Evolutionary conservation across 2,329 filamentous ascomycete species (phyloP), one percentile per base, ranked within the genome.

Genomic region (Blastomyces percursus): DNA sequence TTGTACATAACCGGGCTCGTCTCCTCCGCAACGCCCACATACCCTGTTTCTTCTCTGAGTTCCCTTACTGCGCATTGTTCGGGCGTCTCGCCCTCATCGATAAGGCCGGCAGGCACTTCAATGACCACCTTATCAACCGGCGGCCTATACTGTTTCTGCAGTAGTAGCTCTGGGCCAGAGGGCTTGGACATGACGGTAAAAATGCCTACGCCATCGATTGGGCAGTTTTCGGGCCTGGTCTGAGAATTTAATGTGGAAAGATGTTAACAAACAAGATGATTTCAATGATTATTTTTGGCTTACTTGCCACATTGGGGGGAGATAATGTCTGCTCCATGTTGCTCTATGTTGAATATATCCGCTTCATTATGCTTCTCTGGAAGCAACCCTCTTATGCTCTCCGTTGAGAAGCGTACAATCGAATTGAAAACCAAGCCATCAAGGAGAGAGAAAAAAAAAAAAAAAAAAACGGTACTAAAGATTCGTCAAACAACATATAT

Each of bases 11-110:
- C 65, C 58, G 74, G 70, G 61, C 76, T 78, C 14, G 71, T 75
- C 66, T 75, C 63, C 64, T 76, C 71, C 11, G 74, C 76, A 16
- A 75, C 72, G 3, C 79, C 86, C 66, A 85, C 78, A 69, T 85
- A 86, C 24, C 84, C 84, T 1, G 84, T 86, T 71, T 86, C 84
- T 72, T 86, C 84, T 65, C 78, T 82, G 51, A 86, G 73, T 71
- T 86, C 84, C 21, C 84, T 76, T 12, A 85, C 73, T 14, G 81
- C 81, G 56, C 82, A 82, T 56, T 82, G 77, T 67, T 80, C 78
- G 1, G 82, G 80, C 1, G 78, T 79, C 69, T 86, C 84, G 16
- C 78, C 79, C 51, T 77, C 79, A 68, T 86, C 84, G 40, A 86
- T 80, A 30, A 86, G 74, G 0, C 84, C 84, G 0, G 83, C 83